Evolutionary conservation across 768 basidiomycete genomes (phyloP), one percentile per base, ranked within the genome.

Genomic region (Galerina sulciceps): DNA sequence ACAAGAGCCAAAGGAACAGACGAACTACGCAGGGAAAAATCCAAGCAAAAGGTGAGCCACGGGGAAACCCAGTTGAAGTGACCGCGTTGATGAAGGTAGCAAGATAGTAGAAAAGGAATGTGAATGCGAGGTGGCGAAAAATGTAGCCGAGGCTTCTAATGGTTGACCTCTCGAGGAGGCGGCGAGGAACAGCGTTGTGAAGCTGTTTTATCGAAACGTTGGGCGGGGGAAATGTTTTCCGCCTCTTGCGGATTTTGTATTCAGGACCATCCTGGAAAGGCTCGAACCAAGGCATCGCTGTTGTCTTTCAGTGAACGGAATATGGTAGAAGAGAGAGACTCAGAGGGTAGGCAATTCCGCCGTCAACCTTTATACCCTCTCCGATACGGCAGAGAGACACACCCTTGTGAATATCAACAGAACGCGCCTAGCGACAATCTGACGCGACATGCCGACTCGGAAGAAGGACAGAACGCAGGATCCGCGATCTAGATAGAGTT

Each of bases 201-300:
- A 85, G 66, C 34, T 80, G 73, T 55, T 79, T 80, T 45, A 82
- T 56, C 15, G 73, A 74, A 20, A 77, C n/a, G 54, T 76, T 70
- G 4, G 81, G 80, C 4, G 79, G 80, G 5, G 71, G 67, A 61
- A 82, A 82, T 0, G 71, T 65, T 23, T 67, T 64, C 52, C 61
- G 54, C 38, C 42, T 23, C 58, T 69, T 77, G 34, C 81, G 74
- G n/a, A 75, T 73, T 59, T 79, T 76, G 63, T 79, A 83, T 73
- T 83, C 83, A 18, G 80, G 80, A 26, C 81, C 76, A 59, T 83
- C 80, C 54, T 73, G 71, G 46, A 82, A 79, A 26, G 75, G 66
- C 61, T 79, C 78, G 55, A 72, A 78, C 78, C 78, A 79, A 37
- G 67, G 55, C 78, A 79, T 78, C 14, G 38, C 9, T 42, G 22